Conservation (phyloP, 1,139 yeast species). For the Tardiomyces blankii region DNA sequence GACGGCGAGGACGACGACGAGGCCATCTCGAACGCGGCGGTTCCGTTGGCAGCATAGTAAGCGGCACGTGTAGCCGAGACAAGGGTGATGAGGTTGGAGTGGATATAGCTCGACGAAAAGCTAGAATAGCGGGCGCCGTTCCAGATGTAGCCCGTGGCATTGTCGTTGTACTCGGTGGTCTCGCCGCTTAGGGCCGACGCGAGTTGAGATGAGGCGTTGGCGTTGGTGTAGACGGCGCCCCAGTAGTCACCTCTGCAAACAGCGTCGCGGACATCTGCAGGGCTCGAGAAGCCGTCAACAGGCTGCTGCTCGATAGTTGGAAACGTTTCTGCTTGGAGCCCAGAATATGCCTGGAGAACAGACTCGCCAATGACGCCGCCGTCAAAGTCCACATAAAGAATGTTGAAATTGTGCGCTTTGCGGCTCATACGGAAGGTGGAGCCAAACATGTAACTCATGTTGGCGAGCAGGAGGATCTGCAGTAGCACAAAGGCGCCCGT, state of each 20-base stretch:
- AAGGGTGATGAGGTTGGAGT: background rate
- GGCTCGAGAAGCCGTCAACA: background rate
- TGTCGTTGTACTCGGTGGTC: conserved; percentile 1
- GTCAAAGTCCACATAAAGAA: background rate
- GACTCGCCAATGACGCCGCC: background rate
- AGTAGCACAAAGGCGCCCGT: background rate
- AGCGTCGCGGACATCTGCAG: background rate
- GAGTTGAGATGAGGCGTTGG: background rate
- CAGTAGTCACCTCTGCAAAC: background rate
- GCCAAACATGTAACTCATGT: conserved; percentile 7
- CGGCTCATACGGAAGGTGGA: background rate
- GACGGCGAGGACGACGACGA: background rate
- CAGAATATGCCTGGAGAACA: background rate
- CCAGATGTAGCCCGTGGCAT: conserved; percentile 10
- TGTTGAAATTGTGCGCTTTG: background rate
- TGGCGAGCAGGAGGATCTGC: conserved; percentile 7
- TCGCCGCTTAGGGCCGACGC: background rate
- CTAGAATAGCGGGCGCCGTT: conserved; percentile 9
- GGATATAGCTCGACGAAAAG: conserved; percentile 4
- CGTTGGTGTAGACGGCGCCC: background rate
- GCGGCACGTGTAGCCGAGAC: too few species aligned
- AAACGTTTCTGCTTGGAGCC: background rate
- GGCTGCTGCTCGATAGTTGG: background rate
- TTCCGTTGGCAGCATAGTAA: background rate
- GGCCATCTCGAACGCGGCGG: background rate